Evolutionary conservation across 2,329 filamentous ascomycete species (phyloP).

Genomic region (Spiromastix sp.): DNA sequence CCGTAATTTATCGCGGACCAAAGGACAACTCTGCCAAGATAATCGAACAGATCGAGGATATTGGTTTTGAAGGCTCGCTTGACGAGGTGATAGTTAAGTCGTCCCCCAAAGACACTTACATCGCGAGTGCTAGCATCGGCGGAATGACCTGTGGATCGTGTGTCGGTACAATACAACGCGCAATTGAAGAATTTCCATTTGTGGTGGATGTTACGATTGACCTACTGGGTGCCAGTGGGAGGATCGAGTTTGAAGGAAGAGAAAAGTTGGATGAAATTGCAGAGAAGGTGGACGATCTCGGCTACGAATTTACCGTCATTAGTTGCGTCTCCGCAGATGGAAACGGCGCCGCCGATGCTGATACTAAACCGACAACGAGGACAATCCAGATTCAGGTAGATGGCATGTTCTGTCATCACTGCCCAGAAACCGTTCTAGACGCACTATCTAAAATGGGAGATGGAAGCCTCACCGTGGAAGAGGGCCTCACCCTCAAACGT

Average conservation of each 20-base stretch:
- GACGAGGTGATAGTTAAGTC: constrained; percentile 22
- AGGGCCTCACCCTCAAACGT: constrained; percentile 44
- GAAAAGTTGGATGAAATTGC: constrained; percentile 36
- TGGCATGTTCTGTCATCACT: constrained; percentile 67
- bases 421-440: constrained; percentile 41
- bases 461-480: constrained; percentile 26
- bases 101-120: constrained; percentile 14
- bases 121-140: constrained; percentile 40
- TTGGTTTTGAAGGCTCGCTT: constrained; percentile 38
- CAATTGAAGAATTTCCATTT: constrained; percentile 36
- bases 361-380: constrained; percentile 30
- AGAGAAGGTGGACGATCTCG: constrained; percentile 46
- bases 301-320: constrained; percentile 55
- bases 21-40: constrained; percentile 36
- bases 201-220: constrained; percentile 40
- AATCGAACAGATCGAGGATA: constrained; percentile 39
- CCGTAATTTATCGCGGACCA: constrained; percentile 45
- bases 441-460: constrained; percentile 38
- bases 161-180: constrained; percentile 38
- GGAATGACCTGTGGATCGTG: constrained; percentile 52
- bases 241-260: constrained; percentile 38
- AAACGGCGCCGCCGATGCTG: constrained; percentile 28
- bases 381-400: constrained; percentile 56
- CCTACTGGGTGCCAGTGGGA: constrained; percentile 41
- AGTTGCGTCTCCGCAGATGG: constrained; percentile 23